phyloP scores from a whole-genome alignment of 495 filamentous ascomycete species.

The Xylaria bambusicola region DNA sequence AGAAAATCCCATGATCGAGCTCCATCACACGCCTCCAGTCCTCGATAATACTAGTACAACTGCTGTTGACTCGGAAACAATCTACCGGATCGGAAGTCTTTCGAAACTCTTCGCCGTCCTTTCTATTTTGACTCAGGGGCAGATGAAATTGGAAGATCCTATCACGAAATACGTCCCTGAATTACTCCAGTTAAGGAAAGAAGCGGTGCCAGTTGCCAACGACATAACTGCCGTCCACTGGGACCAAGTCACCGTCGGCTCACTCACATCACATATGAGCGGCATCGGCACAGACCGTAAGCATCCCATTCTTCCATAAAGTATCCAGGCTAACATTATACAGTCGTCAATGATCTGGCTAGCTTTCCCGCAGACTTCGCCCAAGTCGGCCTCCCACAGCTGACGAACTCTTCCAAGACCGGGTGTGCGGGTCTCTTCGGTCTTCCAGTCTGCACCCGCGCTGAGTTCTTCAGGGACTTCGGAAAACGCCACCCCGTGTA shows the following conservation, averaged over 20 bases:
- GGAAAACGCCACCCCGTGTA: conserved; percentile 39
- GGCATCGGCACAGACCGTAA: conserved; percentile 40
- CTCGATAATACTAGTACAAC: conserved; percentile 29
- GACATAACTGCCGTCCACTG: conserved; percentile 37
- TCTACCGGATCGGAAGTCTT: conserved; percentile 55
- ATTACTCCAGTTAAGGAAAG: conserved; percentile 31
- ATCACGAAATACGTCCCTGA: conserved; percentile 50
- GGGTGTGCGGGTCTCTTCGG: conserved; percentile 38
- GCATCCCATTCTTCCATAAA: background rate
- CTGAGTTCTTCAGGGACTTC: conserved; percentile 41
- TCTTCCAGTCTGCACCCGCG: conserved; percentile 28
- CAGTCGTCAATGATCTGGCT: conserved; percentile 34
- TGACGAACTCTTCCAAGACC: conserved; percentile 29
- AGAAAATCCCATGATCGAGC: conserved; percentile 30
- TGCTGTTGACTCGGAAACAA: conserved; percentile 44
- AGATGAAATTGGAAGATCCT: conserved; percentile 45
- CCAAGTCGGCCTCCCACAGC: conserved; percentile 32
- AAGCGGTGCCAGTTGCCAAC: conserved; percentile 28
- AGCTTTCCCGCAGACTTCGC: conserved; percentile 30
- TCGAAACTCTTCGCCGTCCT: conserved; percentile 55
- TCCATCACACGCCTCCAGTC: conserved; percentile 35
- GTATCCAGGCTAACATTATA: background rate
- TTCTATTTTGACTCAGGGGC: conserved; percentile 39
- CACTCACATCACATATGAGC: conserved; percentile 39
- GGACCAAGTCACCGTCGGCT: conserved; percentile 41